Percentiles rank a stretch among this genome's conserved stretches.
phyloP scores from a whole-genome alignment of 768 basidiomycete genomes.

The Pleurotus tuoliensis region DNA sequence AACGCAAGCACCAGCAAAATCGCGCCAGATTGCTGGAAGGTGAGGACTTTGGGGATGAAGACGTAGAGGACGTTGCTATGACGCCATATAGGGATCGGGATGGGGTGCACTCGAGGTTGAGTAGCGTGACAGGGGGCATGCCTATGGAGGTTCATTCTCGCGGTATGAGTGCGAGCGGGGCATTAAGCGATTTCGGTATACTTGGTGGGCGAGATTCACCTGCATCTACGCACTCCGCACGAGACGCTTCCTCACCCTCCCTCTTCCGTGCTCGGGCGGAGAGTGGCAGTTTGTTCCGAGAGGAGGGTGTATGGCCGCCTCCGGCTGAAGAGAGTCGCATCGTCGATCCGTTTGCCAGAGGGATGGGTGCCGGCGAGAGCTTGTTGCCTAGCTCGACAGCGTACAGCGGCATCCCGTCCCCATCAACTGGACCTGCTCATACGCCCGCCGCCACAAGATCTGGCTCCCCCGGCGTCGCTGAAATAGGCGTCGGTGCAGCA shows the following conservation, averaged over 20 bases:
- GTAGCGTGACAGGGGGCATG: background rate
- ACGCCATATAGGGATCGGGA: background rate
- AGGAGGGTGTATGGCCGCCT: constrained; percentile 40
- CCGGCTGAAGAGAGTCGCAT: constrained; percentile 28
- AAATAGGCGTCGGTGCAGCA: background rate
- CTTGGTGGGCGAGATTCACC: background rate
- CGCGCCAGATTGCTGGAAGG: constrained; percentile 10
- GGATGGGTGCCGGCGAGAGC: constrained; percentile 8
- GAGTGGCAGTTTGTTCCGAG: constrained; percentile 43
- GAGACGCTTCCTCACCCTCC: constrained; percentile 21
- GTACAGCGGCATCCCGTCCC: background rate
- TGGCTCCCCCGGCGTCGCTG: background rate
- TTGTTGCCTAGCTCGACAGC: background rate
- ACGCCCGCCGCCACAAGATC: background rate
- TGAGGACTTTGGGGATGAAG: constrained; percentile 9
- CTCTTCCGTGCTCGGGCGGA: constrained; percentile 38
- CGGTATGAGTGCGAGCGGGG: background rate
- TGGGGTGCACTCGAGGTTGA: background rate
- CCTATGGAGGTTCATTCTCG: background rate
- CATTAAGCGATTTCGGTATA: background rate
- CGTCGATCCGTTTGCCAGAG: constrained; percentile 33
- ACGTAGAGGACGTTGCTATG: background rate
- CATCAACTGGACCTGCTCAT: background rate
- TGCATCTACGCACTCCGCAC: background rate
- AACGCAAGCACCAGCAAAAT: background rate